A percentile compares a stretch with the other conserved stretches of the same genome.
These are phyloP conservation scores for Massariosphaeria phaeospora DNA, from an alignment of 495 filamentous ascomycete species.

Conservation along the genomic window DNA sequence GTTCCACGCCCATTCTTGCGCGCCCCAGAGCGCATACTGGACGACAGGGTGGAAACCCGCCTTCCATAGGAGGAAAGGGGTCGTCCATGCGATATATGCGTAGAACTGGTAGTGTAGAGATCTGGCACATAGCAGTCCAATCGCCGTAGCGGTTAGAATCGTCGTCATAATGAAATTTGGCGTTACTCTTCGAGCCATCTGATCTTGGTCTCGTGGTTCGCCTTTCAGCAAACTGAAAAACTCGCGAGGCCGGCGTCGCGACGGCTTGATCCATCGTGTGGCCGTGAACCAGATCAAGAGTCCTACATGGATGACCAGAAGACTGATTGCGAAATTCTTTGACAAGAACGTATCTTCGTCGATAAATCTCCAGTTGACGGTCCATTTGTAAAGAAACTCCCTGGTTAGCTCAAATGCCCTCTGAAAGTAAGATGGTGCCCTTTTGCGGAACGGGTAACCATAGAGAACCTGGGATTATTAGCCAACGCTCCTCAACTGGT, in stretches of 20 bases:
- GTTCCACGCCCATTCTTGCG: constrained; percentile 97
- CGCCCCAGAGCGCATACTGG: constrained; percentile 68
- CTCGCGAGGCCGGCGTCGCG: constrained; percentile 42
- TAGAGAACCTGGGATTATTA: constrained; percentile 50
- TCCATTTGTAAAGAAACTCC: constrained; percentile 94
- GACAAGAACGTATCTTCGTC: constrained; percentile 79
- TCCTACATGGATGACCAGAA: constrained; percentile 64
- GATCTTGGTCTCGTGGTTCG: constrained; percentile 53
- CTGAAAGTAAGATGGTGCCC: constrained; percentile 65
- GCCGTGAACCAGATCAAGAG: constrained; percentile 58
- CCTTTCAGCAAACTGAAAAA: constrained; percentile 49
- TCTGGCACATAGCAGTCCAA: constrained; percentile 86
- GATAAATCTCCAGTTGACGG: constrained; percentile 95
- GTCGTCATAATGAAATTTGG: constrained; percentile 71
- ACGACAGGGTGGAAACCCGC: constrained; percentile 67
- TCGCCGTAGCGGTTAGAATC: constrained; percentile 70
- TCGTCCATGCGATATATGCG: constrained; percentile 84
- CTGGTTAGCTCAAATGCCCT: constrained; percentile 85
- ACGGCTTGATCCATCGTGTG: constrained; percentile 55
- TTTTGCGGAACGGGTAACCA: constrained; percentile 69
- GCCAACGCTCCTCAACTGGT: too few relatives aligned
- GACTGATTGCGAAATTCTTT: constrained; percentile 58
- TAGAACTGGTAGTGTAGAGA: constrained; percentile 98
- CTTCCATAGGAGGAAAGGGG: constrained; percentile 86
- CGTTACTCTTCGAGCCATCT: constrained; percentile 56